These are phyloP conservation scores for Tetrapisispora nanseiensis DNA, from an alignment of 805 yeast genomes.

Conservation along the genomic window DNA sequence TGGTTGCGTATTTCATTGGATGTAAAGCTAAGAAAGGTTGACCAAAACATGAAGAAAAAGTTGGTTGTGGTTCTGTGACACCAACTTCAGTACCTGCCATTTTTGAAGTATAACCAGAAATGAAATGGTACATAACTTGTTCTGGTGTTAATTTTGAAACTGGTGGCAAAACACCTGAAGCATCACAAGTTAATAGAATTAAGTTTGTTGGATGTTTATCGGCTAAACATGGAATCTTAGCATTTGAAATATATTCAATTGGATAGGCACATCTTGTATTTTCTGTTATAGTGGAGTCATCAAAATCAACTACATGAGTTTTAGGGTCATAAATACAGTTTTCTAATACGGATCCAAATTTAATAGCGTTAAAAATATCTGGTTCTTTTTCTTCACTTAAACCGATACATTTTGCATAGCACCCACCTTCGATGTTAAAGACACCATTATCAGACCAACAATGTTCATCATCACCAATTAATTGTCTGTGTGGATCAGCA, in stretches of 20 bases:
- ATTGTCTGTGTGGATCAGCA: slow-evolving; percentile 87
- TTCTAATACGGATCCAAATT: slow-evolving; percentile 89
- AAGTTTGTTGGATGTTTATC: slow-evolving; percentile 87
- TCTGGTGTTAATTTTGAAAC: slow-evolving; percentile 87
- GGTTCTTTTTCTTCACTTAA: slow-evolving; percentile 90
- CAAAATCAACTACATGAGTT: slow-evolving; percentile 78
- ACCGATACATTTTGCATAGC: slow-evolving; percentile 95
- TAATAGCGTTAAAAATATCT: slow-evolving; percentile 90
- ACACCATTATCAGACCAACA: slow-evolving; percentile 99
- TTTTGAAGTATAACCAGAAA: slow-evolving; percentile 96
- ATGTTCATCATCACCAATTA: slow-evolving; percentile 98
- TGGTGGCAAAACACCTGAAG: slow-evolving; percentile 96
- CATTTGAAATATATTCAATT: slow-evolving; percentile 91
- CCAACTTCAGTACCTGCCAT: slow-evolving; percentile 99
- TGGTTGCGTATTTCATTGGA: slow-evolving; percentile 96
- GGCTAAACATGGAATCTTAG: slow-evolving; percentile 89
- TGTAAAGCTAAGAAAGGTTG: slow-evolving; percentile 97
- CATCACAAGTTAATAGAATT: slow-evolving; percentile 89
- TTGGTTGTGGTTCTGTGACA: slow-evolving; percentile 95
- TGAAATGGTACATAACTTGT: slow-evolving; percentile 98
- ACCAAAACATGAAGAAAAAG: slow-evolving; percentile 97
- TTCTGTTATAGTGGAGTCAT: slow-evolving; percentile 75
- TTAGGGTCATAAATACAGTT: slow-evolving; percentile 77
- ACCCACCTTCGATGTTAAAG: slow-evolving; percentile 98
- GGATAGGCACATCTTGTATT: slow-evolving; percentile 99